phyloP scores from a whole-genome alignment of 805 yeast genomes.

The Zygotorulaspora danielsina region DNA sequence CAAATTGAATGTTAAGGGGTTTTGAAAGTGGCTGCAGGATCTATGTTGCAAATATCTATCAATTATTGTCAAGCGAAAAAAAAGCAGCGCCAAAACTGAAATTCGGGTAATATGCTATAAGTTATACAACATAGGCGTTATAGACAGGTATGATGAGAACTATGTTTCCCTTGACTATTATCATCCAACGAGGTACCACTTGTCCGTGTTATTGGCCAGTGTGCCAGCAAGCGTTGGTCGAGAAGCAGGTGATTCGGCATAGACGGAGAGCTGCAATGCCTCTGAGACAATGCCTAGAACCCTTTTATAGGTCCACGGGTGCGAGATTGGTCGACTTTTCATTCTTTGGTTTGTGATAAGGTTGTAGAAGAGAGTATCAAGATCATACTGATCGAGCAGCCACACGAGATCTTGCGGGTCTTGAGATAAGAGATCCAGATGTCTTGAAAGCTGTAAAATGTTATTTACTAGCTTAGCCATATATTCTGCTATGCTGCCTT shows the following conservation, averaged over 20 bases:
- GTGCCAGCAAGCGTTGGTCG: slow-evolving; percentile 12
- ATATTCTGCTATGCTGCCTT: slow-evolving; percentile 12
- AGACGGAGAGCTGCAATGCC: slow-evolving; percentile 13
- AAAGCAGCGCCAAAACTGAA: slow-evolving; percentile 3
- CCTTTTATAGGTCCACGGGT: slow-evolving; percentile 16
- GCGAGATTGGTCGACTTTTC: slow-evolving; percentile 13
- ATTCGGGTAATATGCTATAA: slow-evolving; percentile 1
- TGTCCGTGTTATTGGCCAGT: slow-evolving; percentile 16
- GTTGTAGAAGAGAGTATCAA: slow-evolving; percentile 29
- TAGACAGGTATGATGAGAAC: neutral
- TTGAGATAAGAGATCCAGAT: slow-evolving; percentile 16
- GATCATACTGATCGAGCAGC: slow-evolving; percentile 26
- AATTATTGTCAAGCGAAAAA: slow-evolving; percentile 1
- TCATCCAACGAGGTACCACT: slow-evolving; percentile 23
- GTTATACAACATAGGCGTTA: too few relatives aligned
- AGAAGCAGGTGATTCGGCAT: slow-evolving; percentile 15
- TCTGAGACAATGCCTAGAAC: slow-evolving; percentile 16
- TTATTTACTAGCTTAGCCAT: slow-evolving; percentile 20
- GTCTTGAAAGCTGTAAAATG: slow-evolving; percentile 17
- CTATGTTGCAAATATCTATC: slow-evolving; percentile 8
- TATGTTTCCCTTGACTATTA: neutral
- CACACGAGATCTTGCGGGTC: slow-evolving; percentile 18
- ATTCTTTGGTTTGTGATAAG: slow-evolving; percentile 13
- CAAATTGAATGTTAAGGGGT: slow-evolving; percentile 8
- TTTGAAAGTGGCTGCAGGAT: slow-evolving; percentile 12